Base-by-base conservation (phyloP, 1,284 basidiomycete genomes). In the Trametes pubescens region DNA sequence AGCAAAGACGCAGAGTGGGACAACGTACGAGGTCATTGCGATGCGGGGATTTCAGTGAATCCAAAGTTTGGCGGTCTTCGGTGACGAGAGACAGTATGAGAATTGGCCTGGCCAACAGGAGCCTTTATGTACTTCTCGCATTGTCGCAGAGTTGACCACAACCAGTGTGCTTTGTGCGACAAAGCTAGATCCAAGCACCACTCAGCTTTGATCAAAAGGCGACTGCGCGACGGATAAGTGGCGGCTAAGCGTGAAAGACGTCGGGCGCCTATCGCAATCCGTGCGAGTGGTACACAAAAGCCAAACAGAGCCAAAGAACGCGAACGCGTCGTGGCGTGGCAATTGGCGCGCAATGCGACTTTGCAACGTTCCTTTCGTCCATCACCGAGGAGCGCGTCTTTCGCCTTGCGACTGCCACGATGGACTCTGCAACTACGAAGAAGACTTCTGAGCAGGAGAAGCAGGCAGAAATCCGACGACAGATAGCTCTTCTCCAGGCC, bases 401-500 rank as follows among this genome's bases (percentile, higher is more conserved):
- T 40, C 13, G 9, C 38, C 26, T 11, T 13, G 4, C 38, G 16
- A 1, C n/a, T 32, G 8, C 29, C 26, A 13, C 4, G 13, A 68
- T 68, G 67, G 59, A 68, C 46, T 68, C 67, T 4, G 57, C 54
- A 1, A 64, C 67, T 0, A 62, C 32, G 46, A 65, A 56, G 54
- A 66, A 62, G 35, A 10, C 34, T 2, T 18, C 51, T 7, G 67
- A 68, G 14, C 52, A 68, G 46, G 57, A 60, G 22, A 73, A 66
- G 62, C 82, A 82, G 43, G 71, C 72, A 22, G 76, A 80, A 24
- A 67, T 86, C 16, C 74, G 78, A n/a, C 70, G 70, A 6, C 76
- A 84, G 62, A 86, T 86, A 38, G 74, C 77, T 2, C 66, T 56
- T 0, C 68, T 86, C 38, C 77, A 85, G 57, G 74, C 76, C 0